phyloP scores from a whole-genome alignment of 257 asterid genomes.

The Jacaranda copaia region DNA sequence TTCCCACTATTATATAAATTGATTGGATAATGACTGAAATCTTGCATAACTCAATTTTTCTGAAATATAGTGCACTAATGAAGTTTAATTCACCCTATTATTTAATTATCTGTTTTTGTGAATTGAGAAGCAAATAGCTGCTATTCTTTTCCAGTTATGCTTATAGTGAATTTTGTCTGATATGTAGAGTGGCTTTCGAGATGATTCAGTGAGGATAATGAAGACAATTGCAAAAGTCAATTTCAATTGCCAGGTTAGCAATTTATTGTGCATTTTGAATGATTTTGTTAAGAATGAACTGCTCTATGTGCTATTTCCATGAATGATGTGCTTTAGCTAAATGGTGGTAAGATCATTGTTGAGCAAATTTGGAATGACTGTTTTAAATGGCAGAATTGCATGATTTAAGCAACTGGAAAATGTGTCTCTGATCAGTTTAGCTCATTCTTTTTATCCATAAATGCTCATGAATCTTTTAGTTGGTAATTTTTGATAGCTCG shows the following conservation, averaged over 20 bases:
- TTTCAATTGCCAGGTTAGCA: constrained; percentile 79
- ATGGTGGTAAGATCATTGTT: constrained; percentile 10
- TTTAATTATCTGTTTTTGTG: not conserved
- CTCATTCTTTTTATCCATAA: not conserved
- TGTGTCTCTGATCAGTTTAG: not conserved
- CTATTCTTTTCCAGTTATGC: constrained; percentile 11
- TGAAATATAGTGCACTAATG: not conserved
- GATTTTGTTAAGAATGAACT: constrained; percentile 15
- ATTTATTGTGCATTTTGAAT: not conserved
- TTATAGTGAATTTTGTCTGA: constrained; percentile 18
- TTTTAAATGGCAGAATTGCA: not conserved
- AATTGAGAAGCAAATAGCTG: not conserved
- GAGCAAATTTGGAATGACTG: constrained; percentile 4
- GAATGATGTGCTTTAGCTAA: constrained; percentile 12
- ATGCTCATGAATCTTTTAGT: not conserved
- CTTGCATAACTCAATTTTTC: not conserved
- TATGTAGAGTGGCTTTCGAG: constrained; percentile 82
- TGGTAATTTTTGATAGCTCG: not conserved
- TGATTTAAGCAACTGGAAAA: constrained; percentile 12
- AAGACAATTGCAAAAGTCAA: constrained; percentile 58
- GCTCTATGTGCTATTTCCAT: not conserved
- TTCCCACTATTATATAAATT: constrained; percentile 6
- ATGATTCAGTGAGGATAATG: constrained; percentile 77
- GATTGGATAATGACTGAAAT: not conserved
- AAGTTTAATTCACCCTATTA: constrained; percentile 17